Evolutionary conservation across 768 basidiomycete species (phyloP).

Genomic region (Pulveroboletus sp.): DNA sequence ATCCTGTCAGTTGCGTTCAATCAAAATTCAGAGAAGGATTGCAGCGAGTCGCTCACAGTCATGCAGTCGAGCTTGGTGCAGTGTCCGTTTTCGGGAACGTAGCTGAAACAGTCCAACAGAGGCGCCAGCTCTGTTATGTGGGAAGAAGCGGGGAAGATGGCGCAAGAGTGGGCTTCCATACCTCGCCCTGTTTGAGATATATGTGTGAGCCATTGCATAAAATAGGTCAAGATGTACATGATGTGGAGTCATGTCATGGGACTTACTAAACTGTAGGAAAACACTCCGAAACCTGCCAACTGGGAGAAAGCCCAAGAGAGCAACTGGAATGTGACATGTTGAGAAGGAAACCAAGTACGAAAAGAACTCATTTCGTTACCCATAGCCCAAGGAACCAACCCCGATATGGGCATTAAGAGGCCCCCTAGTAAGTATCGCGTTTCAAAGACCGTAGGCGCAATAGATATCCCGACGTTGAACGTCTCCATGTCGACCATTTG

Average conservation of each 20-base stretch:
- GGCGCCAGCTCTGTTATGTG: not conserved
- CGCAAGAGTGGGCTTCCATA: slow-evolving; percentile 3
- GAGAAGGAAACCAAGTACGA: not conserved
- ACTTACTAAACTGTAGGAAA: slow-evolving; percentile 11
- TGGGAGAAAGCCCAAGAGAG: not conserved
- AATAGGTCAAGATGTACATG: slow-evolving; percentile 4
- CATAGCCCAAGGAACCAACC: not conserved
- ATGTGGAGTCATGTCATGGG: slow-evolving; percentile 12
- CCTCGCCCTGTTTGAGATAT: slow-evolving; percentile 8
- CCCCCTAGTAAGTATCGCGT: too few species aligned
- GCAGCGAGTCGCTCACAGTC: slow-evolving; percentile 14
- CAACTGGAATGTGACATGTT: not conserved
- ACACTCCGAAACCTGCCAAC: not conserved
- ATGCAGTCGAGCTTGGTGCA: not conserved
- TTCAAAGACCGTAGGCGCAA: too few species aligned
- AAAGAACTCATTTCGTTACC: not conserved
- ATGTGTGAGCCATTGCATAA: slow-evolving; percentile 11
- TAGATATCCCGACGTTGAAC: too few species aligned
- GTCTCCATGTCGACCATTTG: too few species aligned
- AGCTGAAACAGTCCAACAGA: not conserved
- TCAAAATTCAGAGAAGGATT: not conserved
- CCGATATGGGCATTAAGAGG: not conserved
- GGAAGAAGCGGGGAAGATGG: slow-evolving; percentile 2
- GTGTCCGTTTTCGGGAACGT: not conserved
- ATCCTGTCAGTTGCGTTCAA: slow-evolving; percentile 14